Base-by-base conservation (phyloP, 345 rosid genomes). In the Brassica juncea region DNA sequence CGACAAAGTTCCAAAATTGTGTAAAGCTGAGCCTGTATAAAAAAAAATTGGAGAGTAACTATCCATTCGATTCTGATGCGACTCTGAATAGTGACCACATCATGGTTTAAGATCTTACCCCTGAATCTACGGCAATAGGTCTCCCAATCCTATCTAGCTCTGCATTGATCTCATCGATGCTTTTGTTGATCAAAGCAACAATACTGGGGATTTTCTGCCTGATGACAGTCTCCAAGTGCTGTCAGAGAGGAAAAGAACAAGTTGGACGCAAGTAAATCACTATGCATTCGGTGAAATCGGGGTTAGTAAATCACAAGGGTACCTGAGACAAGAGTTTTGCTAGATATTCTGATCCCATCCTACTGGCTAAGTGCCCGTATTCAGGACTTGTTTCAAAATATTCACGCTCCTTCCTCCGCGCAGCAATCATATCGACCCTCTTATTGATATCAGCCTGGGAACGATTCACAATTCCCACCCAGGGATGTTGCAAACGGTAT, bases 401-500 rank as follows among this genome's bases (percentile, higher is more conserved):
- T 83, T 95, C 99, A 23, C 81, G 86, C 86, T 95, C 99, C 86
- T 93, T 95, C 54, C 91, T 80, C 54, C 99, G 98, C 28, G 98
- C 97, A 85, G 83, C 84, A 83, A 86, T 86, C 96, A 95, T 95
- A 84, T 95, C 99, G 61, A 91, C 94, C 70, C 94, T 95, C 84
- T 89, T 95, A 74, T 94, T 94, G 85, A 94, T 94, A 72, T 94
- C 99, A 75, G 99, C 98, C 89, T 94, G 99, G 12, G 99, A 95
- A 71, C 99, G 98, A 86, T 95, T 95, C 79, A 95, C 99, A 73
- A 93, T 91, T 79, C 99, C 99, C 23, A 93, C 99, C 99, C 99
- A 95, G 66, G 98, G 99, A 90, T 93, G 98, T 73, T 93, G 99
- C 81, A 95, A 86, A 79, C 97, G 92, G 72, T 95, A 95, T 4